These are phyloP conservation scores for Anaeromyces robustus DNA, from an alignment of 192 early-diverging fungal species.

Conservation along the genomic window DNA sequence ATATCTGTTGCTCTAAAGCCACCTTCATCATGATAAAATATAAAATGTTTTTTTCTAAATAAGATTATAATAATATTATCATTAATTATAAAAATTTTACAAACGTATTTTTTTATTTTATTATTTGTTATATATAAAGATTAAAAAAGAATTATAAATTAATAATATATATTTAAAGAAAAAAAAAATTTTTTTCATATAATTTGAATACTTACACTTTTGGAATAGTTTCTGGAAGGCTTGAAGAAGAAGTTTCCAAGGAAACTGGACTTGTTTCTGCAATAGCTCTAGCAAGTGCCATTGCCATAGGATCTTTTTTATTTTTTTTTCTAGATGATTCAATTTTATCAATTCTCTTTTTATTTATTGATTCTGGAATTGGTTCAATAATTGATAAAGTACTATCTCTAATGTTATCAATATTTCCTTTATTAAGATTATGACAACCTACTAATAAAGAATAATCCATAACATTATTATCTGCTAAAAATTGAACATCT, in stretches of 20 bases:
- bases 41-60: conserved; percentile 38
- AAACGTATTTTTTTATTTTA: too few species aligned
- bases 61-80: too few species aligned
- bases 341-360: too few species aligned
- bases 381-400: conserved; percentile 75
- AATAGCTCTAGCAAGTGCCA: conserved; percentile 15
- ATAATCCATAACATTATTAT: conserved; percentile 90
- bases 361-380: conserved; percentile 12
- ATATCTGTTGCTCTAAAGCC: conserved; percentile 69
- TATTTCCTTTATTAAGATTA: conserved; percentile 68
- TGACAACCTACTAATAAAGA: conserved; percentile 88
- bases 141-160: too few species aligned
- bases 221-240: conserved; percentile 34
- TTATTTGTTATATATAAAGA: too few species aligned
- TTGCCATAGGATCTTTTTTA: conserved; percentile 26
- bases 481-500: conserved; percentile 43
- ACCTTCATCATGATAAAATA: conserved; percentile 85
- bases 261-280: conserved; percentile 34
- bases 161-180: too few species aligned
- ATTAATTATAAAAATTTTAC: too few species aligned
- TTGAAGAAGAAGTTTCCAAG: conserved; percentile 30
- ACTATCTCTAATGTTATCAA: conserved; percentile 64
- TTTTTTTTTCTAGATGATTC: conserved; percentile 4
- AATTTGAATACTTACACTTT: conserved; percentile 9
- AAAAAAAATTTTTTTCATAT: too few species aligned